phyloP scores from a whole-genome alignment of 2,329 filamentous ascomycete genomes.

The Orbilia oligospora region DNA sequence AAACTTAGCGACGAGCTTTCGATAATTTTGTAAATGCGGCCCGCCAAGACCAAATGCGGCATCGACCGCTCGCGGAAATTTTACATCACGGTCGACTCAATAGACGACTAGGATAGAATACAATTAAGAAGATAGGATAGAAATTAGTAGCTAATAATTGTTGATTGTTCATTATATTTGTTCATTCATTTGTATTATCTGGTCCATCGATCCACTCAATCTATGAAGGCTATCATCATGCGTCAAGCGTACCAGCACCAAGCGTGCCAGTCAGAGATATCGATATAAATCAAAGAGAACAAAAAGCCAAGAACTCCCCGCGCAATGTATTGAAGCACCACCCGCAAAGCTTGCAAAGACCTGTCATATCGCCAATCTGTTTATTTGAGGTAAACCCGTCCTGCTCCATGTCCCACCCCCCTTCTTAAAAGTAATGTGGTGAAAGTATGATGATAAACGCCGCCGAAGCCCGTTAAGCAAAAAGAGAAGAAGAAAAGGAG shows the following conservation, averaged over 20 bases:
- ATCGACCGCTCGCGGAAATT: not conserved
- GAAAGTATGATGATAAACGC: slow-evolving; percentile 56
- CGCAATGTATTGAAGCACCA: slow-evolving; percentile 29
- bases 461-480: slow-evolving; percentile 56
- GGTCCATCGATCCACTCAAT: slow-evolving; percentile 5
- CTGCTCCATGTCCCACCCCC: slow-evolving; percentile 22
- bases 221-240: not conserved
- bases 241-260: not conserved
- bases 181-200: slow-evolving; percentile 2
- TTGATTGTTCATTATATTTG: not conserved
- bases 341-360: slow-evolving; percentile 13
- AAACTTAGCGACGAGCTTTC: slow-evolving; percentile 16
- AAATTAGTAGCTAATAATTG: not conserved
- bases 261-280: not conserved
- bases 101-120: not conserved
- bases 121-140: not conserved
- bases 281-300: not conserved
- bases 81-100: not conserved
- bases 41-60: slow-evolving; percentile 14
- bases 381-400: slow-evolving; percentile 20
- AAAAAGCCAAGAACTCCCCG: slow-evolving; percentile 15
- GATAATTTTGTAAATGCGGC: slow-evolving; percentile 15
- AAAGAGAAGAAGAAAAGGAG: not conserved
- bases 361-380: slow-evolving; percentile 29
- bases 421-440: slow-evolving; percentile 25